Conservation (phyloP, 257 asterid species). For the Verbena officinalis region DNA sequence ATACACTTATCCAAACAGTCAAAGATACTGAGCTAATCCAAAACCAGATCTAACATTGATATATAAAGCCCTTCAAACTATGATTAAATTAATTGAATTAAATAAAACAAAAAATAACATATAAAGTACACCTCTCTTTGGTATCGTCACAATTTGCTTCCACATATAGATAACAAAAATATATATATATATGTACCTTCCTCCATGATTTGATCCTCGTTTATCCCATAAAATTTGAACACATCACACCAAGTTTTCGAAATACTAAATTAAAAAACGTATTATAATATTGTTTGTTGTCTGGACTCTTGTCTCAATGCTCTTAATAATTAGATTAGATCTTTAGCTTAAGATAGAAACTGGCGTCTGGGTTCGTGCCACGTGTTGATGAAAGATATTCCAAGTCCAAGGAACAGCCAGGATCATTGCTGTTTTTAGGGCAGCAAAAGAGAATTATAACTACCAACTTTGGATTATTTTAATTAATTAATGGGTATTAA, state of each 20-base stretch:
- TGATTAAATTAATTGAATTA: not conserved
- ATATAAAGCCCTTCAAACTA: not conserved
- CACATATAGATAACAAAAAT: constrained; percentile 18
- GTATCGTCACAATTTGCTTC: constrained; percentile 24
- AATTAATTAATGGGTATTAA: constrained; percentile 20
- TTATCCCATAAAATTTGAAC: constrained; percentile 14
- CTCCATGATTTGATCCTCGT: constrained; percentile 5
- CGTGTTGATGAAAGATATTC: constrained; percentile 27
- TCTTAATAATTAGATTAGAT: constrained; percentile 28
- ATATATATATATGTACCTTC: constrained; percentile 27
- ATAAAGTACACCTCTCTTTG: constrained; percentile 20
- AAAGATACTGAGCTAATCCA: no score
- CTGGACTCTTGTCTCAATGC: constrained; percentile 19
- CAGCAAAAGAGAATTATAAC: constrained; percentile 17
- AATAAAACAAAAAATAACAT: not conserved
- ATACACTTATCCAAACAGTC: no score
- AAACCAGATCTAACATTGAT: not conserved
- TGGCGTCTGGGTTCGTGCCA: constrained; percentile 34
- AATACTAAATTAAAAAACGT: not conserved
- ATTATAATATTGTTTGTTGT: constrained; percentile 14
- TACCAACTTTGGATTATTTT: constrained; percentile 33
- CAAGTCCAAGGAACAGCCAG: constrained; percentile 19
- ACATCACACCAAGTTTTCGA: not conserved
- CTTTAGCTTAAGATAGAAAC: constrained; percentile 31
- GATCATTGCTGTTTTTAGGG: constrained; percentile 25